Conservation (phyloP, 176 grass and related monocot species). For the Triticum dicoccoides region DNA sequence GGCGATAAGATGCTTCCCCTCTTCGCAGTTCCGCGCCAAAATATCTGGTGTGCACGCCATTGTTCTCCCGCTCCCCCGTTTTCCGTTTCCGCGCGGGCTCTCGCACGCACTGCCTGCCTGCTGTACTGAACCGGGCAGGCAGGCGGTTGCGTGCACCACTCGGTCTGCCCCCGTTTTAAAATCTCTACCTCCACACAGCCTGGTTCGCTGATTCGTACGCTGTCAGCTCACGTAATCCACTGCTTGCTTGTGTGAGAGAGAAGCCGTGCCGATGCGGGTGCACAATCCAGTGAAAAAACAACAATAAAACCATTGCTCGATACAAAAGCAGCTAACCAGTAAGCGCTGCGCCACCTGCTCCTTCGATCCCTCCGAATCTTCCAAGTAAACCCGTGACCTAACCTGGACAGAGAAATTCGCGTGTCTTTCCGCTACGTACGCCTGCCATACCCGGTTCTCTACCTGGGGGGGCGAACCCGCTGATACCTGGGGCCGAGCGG, state of each 20-base stretch:
- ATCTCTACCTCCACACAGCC: not conserved
- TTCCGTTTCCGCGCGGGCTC: not conserved
- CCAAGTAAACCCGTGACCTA: slow-evolving; percentile 39
- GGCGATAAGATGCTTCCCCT: not conserved
- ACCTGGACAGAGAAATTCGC: not conserved
- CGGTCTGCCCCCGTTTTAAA: not conserved
- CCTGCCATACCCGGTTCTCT: not conserved
- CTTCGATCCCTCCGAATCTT: slow-evolving; percentile 35
- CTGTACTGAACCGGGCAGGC: not conserved
- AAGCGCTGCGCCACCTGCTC: not conserved
- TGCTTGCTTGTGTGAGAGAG: not conserved
- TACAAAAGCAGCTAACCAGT: too few species aligned
- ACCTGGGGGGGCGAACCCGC: fast-evolving
- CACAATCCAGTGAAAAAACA: not conserved
- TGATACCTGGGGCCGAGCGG: not conserved
- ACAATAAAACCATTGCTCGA: not conserved
- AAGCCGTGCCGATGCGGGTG: not conserved
- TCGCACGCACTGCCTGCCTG: too few species aligned
- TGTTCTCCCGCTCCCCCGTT: too few species aligned
- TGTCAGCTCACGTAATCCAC: not conserved
- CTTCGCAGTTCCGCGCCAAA: too few species aligned
- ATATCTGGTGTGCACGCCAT: too few species aligned
- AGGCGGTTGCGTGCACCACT: not conserved
- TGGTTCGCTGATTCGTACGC: not conserved
- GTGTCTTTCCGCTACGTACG: not conserved